A percentile compares a stretch with the other conserved stretches of the same genome.
Conservation (phyloP, 805 yeast genomes). For the Starmerella floricola region DNA sequence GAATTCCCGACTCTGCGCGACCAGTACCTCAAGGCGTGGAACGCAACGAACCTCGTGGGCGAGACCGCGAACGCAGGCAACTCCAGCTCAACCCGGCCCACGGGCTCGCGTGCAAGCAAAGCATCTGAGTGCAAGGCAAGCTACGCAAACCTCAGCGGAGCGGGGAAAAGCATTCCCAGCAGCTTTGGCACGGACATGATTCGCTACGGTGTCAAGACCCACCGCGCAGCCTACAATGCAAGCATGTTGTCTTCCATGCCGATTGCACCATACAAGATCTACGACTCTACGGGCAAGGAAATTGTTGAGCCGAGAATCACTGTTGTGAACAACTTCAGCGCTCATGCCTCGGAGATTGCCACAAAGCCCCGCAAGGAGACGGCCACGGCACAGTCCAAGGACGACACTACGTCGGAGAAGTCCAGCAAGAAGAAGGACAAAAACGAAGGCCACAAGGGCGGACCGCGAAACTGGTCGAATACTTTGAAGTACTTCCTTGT, state of each 20-base stretch:
- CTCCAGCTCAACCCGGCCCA: neutral
- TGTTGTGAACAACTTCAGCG: conserved; percentile 14
- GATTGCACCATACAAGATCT: conserved; percentile 20
- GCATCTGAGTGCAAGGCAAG: conserved; percentile 8
- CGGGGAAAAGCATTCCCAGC: conserved; percentile 25
- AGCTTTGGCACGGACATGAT: conserved; percentile 28
- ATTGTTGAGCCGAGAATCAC: conserved; percentile 13
- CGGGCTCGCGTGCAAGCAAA: neutral
- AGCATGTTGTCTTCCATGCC: conserved; percentile 16
- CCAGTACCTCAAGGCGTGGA: conserved; percentile 7
- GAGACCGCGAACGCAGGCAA: too few species aligned
- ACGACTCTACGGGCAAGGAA: conserved; percentile 20
- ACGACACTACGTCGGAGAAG: too few species aligned
- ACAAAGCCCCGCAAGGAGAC: neutral
- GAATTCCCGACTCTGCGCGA: conserved; percentile 43
- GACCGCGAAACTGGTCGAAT: too few species aligned
- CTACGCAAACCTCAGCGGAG: conserved; percentile 18
- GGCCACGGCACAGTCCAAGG: neutral
- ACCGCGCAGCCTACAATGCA: conserved; percentile 22
- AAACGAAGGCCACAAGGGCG: too few species aligned
- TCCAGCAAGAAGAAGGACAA: too few species aligned
- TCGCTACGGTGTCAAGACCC: conserved; percentile 26
- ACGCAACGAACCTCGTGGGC: too few species aligned
- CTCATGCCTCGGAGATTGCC: neutral
- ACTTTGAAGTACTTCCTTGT: too few species aligned